Conservation (phyloP, 148 eudicot species). For the Gaultheria prostrata region DNA sequence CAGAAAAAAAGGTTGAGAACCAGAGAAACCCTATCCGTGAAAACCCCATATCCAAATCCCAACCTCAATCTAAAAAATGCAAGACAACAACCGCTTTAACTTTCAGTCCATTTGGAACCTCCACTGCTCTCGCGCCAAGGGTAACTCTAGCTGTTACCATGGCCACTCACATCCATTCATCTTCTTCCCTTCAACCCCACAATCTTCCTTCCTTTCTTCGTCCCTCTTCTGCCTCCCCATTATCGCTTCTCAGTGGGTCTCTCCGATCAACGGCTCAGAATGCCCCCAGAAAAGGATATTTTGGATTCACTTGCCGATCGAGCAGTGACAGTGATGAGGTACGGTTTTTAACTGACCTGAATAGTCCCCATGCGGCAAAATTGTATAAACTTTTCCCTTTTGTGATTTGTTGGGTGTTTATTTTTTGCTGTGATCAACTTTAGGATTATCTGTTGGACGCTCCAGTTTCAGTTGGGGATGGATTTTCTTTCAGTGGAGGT, state of each 20-base stretch:
- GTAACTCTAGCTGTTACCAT: constrained; percentile 12
- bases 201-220: constrained; percentile 18
- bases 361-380: background rate
- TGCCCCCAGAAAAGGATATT: constrained; percentile 23
- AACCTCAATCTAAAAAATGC: background rate
- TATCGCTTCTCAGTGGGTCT: constrained; percentile 15
- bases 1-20: constrained; percentile 20
- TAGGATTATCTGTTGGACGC: constrained; percentile 91
- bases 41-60: background rate
- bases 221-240: constrained; percentile 25
- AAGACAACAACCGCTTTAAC: constrained; percentile 18
- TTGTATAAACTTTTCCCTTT: background rate
- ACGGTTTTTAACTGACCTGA: background rate
- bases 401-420: background rate
- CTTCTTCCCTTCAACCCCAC: constrained; percentile 31
- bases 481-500: constrained; percentile 99
- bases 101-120: background rate
- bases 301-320: constrained; percentile 39
- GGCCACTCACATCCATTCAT: constrained; percentile 30
- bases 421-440: background rate
- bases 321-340: constrained; percentile 46
- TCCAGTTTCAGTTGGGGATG: constrained; percentile 85
- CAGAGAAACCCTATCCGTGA: constrained; percentile 52
- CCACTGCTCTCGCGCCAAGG: constrained; percentile 10
- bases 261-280: constrained; percentile 18